Conservation (phyloP, 2,329 filamentous ascomycete species). For the Claviceps humidiphila region DNA sequence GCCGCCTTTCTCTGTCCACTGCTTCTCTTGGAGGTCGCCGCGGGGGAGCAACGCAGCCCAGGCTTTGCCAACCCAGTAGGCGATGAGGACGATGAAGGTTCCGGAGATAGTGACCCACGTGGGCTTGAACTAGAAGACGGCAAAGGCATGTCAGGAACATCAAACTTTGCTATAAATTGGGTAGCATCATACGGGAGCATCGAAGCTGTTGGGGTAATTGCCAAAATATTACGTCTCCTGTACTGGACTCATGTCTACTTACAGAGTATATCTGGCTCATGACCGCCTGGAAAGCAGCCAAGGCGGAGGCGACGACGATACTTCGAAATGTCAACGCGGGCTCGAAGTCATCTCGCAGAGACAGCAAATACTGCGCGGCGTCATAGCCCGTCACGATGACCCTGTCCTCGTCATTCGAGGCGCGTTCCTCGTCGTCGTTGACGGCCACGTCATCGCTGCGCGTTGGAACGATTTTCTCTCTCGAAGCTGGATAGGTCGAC, state of each 20-base stretch:
- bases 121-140: slow-evolving; percentile 33
- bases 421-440: slow-evolving; percentile 16
- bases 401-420: slow-evolving; percentile 21
- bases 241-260: neutral
- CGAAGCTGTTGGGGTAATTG: neutral
- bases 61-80: slow-evolving; percentile 37
- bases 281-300: slow-evolving; percentile 40
- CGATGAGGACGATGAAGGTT: slow-evolving; percentile 44
- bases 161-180: too few relatives aligned
- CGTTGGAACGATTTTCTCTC: neutral
- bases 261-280: slow-evolving; percentile 43
- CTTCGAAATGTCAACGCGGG: slow-evolving; percentile 38
- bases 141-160: neutral
- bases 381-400: slow-evolving; percentile 40
- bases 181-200: neutral
- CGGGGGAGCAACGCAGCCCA: slow-evolving; percentile 23
- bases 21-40: slow-evolving; percentile 32
- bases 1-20: slow-evolving; percentile 30
- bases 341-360: slow-evolving; percentile 39
- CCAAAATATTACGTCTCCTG: too few relatives aligned
- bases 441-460: neutral
- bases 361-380: slow-evolving; percentile 33
- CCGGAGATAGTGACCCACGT: slow-evolving; percentile 33
- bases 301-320: slow-evolving; percentile 32
- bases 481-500: too few relatives aligned